Conservation (phyloP, 176 grass and related monocot genomes). For the Pontederia paniculata region DNA sequence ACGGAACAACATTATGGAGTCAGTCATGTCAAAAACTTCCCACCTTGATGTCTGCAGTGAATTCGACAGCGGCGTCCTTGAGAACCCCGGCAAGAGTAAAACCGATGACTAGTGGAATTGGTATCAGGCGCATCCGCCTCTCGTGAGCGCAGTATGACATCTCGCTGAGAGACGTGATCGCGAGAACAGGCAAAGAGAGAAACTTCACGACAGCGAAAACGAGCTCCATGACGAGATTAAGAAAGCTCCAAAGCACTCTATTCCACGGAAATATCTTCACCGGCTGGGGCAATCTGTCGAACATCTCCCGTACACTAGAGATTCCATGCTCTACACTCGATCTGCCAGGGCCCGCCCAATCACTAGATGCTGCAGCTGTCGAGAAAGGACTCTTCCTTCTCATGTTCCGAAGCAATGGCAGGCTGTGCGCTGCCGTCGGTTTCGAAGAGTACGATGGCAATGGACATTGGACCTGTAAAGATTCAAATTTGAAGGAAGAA, state of each 20-base stretch:
- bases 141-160: constrained; percentile 27
- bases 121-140: constrained; percentile 22
- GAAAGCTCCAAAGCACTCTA: constrained; percentile 8
- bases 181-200: constrained; percentile 15
- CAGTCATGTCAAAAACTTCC: not conserved
- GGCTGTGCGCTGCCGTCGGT: not conserved
- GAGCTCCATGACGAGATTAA: constrained; percentile 12
- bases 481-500: no score
- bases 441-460: not conserved
- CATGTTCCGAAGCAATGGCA: no score
- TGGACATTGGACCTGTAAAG: not conserved
- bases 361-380: not conserved
- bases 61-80: not conserved
- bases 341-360: not conserved
- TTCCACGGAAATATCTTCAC: constrained; percentile 23
- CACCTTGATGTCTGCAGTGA: constrained; percentile 15
- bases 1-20: not conserved
- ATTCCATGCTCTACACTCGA: not conserved
- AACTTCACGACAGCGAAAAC: constrained; percentile 10
- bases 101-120: constrained; percentile 9
- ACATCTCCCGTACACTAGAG: not conserved
- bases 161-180: constrained; percentile 24
- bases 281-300: constrained; percentile 18
- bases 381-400: no score
- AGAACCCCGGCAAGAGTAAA: constrained; percentile 8